Conservation (phyloP, 352 stramenopile genomes). For the Globisporangium sylvaticum region DNA sequence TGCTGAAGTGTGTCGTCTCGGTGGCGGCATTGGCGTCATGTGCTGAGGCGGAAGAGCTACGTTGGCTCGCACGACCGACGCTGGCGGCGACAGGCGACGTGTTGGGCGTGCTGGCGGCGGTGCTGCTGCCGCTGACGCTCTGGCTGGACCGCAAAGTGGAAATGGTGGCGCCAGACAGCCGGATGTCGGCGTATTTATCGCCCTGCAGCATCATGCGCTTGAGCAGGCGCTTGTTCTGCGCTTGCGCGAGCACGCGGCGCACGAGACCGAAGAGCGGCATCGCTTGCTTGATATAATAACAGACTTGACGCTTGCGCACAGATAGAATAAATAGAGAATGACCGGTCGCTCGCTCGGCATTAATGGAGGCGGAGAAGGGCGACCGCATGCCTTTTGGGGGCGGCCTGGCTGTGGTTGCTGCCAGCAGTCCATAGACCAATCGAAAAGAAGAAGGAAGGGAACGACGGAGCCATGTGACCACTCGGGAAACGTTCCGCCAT, state of each 20-base stretch:
- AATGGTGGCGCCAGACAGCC: constrained; percentile 10
- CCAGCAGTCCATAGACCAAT: not conserved
- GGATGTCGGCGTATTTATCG: constrained; percentile 18
- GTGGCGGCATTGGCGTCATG: not conserved
- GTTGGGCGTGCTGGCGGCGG: not conserved
- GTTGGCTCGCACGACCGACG: constrained; percentile 2
- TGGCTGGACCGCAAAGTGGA: constrained; percentile 1
- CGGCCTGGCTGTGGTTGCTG: not conserved
- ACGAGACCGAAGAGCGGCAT: constrained; percentile 17
- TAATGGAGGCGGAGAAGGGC: not conserved
- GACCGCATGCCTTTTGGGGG: not conserved
- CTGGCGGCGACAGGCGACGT: constrained; percentile 3
- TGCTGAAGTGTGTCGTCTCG: not conserved
- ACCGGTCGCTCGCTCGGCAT: not conserved
- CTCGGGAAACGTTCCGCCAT: not conserved
- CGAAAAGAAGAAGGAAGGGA: not conserved
- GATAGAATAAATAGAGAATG: constrained; percentile 17
- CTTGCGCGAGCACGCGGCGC: constrained; percentile 14
- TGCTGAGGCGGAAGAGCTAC: not conserved
- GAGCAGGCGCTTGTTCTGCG: constrained; percentile 16
- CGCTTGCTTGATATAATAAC: not conserved
- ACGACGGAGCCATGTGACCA: not conserved
- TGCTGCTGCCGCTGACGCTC: not conserved
- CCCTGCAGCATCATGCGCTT: constrained; percentile 10
- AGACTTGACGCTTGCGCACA: constrained; percentile 4